Base-by-base conservation (phyloP, 106 monocot genomes). In the Xerophyta viscosa region DNA sequence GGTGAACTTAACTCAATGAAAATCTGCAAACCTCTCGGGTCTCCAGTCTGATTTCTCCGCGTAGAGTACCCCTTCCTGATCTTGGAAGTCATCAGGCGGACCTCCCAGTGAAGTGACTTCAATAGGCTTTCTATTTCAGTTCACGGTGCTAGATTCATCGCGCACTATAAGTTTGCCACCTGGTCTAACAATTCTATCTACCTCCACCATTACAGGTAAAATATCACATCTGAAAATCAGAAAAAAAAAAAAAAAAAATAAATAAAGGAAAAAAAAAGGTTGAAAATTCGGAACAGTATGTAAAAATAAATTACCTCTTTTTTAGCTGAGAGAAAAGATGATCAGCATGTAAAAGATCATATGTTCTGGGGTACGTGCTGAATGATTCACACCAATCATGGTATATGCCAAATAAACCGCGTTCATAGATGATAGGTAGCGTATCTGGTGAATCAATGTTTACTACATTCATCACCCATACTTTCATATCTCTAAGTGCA, bases 321-420 rank as follows among this genome's bases (percentile, higher is more conserved):
- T 72, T 82, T 20, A 77, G 59, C 27, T 48, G 72, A 30, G 82
- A 77, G 55, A 82, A 82, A 23, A 82, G 64, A 69, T 82, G 77
- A 33, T 82, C 73, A 15, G 77, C 77, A 54, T 77, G 82, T 21
- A 82, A 56, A 15, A 82, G 77, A 59, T 82, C 77, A 28, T 77
- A 82, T 54, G 77, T 68, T 66, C 82, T 59, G 3, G 91, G 86
- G 49, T 92, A 92, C 8, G 78, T 92, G 76, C 86, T 86, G 64
- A 92, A 92, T 44, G 91, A 92, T 48, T 92, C 86, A 52, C 77
- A 83, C 77, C 81, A 77, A 42, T 82, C 69, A 27, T 82, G 77
- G 54, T 73, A 82, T 41, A 76, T 56, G 18, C 81, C 81, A 57
- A 75, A 81, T 24, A 71, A 13, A 14, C 70, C 70, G 28, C 79